Conservation (phyloP, 192 early-diverging fungal genomes). For the Backusella circina region DNA sequence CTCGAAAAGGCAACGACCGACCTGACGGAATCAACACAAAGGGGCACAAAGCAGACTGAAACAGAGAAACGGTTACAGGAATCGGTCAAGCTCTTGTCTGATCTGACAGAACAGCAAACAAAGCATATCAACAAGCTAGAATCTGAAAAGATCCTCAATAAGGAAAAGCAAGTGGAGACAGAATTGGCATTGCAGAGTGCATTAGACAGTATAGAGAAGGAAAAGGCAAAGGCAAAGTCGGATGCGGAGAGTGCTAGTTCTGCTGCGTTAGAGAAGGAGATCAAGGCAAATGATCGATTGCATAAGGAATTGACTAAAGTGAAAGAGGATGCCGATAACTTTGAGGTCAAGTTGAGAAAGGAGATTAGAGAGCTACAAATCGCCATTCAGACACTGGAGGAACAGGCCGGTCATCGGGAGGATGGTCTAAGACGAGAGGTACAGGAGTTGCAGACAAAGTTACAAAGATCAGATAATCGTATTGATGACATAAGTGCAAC, state of each 20-base stretch:
- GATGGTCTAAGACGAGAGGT: conserved; percentile 37
- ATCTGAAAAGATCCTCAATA: not conserved
- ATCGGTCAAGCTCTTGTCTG: conserved; percentile 20
- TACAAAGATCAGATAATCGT: conserved; percentile 39
- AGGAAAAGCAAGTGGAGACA: conserved; percentile 4
- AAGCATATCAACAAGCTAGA: conserved; percentile 30
- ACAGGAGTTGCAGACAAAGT: conserved; percentile 31
- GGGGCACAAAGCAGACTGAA: conserved; percentile 33
- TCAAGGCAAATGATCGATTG: conserved; percentile 38
- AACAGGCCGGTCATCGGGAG: conserved; percentile 38
- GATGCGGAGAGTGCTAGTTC: conserved; percentile 35
- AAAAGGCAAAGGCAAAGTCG: conserved; percentile 9
- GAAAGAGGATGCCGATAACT: conserved; percentile 28
- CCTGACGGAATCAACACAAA: conserved; percentile 47
- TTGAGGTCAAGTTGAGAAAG: conserved; percentile 27
- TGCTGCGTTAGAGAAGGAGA: conserved; percentile 44
- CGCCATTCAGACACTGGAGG: conserved; percentile 37
- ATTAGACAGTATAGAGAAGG: conserved; percentile 14
- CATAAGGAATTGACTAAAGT: conserved; percentile 38
- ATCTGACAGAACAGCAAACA: conserved; percentile 25
- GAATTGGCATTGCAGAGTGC: not conserved
- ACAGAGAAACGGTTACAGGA: conserved; percentile 37
- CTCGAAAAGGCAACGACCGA: conserved; percentile 42
- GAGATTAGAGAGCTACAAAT: conserved; percentile 45
- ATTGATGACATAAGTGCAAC: conserved; percentile 34